Evolutionary conservation across 495 filamentous ascomycete species (phyloP), one percentile per base, ranked within the genome.

Genomic region (Aspergillus conjunctus): DNA sequence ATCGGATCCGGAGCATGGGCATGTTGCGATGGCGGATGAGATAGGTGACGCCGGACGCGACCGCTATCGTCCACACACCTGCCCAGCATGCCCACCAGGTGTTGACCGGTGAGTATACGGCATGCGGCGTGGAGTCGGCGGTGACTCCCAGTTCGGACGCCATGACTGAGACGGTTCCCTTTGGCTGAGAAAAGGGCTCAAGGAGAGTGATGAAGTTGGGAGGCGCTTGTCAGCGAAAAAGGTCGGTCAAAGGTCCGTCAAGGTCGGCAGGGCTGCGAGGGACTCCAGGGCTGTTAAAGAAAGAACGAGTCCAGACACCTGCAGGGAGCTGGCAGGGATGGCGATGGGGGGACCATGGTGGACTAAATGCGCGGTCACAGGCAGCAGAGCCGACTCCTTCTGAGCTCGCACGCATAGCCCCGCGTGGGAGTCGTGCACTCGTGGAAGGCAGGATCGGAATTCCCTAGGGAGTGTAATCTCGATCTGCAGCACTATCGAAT

Each of bases 1-100:
- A 83, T 34, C 89, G 84, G 55, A 91, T 83, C 26, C 83, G 79
- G n/a, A 91, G 74, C 14, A 81, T 81, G 14, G 87, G 82, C 14
- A 74, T 73, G 49, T 81, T 54, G 11, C 88, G 88, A 55, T 85
- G 73, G 11, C 46, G 30, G 60, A 83, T 77, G 32, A 91, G 79
- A 61, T 79, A 85, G 55, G 61, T 68, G 67, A 86, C 76, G 46
- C 85, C 86, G 33, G 62, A 51, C 55, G 73, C 71, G 15, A 91
- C 62, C 44, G 82, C 57, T 37, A 76, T 46, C 0, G 85, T 88
- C 84, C 86, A 89, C 58, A 82, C 62, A 45, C 63, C 62, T 15
- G 65, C 70, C 69, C 68, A 77, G 39, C 48, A 45, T 8, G 58
- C 62, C 74, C 74, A 77, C 71, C 71, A 77, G 59, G 74, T 71